Percentiles rank a stretch among this genome's conserved stretches.
Conservation (phyloP, 257 asterid species). For the Prunella vulgaris region DNA sequence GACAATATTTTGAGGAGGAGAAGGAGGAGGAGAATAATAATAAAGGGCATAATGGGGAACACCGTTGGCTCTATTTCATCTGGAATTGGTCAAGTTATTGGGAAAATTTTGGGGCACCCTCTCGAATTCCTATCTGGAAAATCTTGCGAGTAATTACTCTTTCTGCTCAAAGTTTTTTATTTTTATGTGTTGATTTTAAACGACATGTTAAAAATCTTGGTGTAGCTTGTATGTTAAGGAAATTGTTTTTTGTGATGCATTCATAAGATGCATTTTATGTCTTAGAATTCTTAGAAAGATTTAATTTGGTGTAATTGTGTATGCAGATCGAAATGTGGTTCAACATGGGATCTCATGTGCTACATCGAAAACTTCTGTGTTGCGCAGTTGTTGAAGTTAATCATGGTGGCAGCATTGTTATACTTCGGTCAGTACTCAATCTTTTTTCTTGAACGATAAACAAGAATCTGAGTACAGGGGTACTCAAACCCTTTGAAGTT, state of each 20-base stretch:
- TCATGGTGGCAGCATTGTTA: slow-evolving; percentile 40
- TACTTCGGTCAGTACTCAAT: slow-evolving; percentile 47
- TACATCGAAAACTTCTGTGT: slow-evolving; percentile 69
- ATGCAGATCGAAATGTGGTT: slow-evolving; percentile 50
- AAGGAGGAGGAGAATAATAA: too few species aligned
- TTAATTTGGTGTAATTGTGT: not conserved
- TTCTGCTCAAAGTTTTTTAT: not conserved
- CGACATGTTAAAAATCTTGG: too few species aligned
- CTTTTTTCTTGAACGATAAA: not conserved
- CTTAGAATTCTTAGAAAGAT: not conserved
- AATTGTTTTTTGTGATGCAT: too few species aligned
- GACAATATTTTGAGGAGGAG: not conserved
- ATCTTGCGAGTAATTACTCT: slow-evolving; percentile 45
- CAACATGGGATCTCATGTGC: slow-evolving; percentile 70
- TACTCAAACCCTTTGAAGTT: too few species aligned
- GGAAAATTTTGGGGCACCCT: slow-evolving; percentile 64
- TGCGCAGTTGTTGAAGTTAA: slow-evolving; percentile 51
- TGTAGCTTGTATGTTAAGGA: not conserved
- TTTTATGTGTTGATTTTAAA: not conserved
- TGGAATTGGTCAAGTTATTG: slow-evolving; percentile 48
- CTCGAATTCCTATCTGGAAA: slow-evolving; percentile 72
- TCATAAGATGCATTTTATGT: not conserved
- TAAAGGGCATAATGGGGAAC: slow-evolving; percentile 48
- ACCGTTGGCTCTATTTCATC: slow-evolving; percentile 39
- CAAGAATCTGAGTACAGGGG: too few species aligned